phyloP scores from a whole-genome alignment of 1,139 yeast species.

The Lodderomyces oxycetoniae region DNA sequence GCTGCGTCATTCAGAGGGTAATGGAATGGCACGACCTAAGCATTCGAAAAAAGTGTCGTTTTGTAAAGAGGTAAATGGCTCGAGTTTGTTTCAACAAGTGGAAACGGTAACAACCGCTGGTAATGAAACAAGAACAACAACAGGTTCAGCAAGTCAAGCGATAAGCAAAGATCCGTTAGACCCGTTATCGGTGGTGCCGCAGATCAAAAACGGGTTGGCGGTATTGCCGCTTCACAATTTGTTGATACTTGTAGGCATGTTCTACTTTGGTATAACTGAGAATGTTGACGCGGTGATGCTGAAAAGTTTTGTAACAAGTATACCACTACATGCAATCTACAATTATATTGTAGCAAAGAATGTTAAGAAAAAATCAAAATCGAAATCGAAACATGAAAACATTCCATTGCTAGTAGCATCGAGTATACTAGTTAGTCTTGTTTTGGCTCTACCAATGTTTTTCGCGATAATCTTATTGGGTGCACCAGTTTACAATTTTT shows the following conservation, averaged over 20 bases:
- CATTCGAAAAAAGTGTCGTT: slow-evolving; percentile 11
- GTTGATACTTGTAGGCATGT: slow-evolving; percentile 35
- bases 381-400: slow-evolving; percentile 22
- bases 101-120: neutral
- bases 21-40: slow-evolving; percentile 3
- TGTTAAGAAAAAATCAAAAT: slow-evolving; percentile 16
- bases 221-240: slow-evolving; percentile 50
- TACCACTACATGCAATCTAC: slow-evolving; percentile 27
- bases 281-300: slow-evolving; percentile 25
- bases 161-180: too few relatives aligned
- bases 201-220: slow-evolving; percentile 22
- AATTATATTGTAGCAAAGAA: slow-evolving; percentile 22
- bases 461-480: slow-evolving; percentile 66
- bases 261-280: slow-evolving; percentile 32
- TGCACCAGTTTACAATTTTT: slow-evolving; percentile 65
- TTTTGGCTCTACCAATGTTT: slow-evolving; percentile 51
- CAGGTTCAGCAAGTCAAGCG: too few relatives aligned
- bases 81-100: too few relatives aligned
- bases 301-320: slow-evolving; percentile 24
- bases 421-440: slow-evolving; percentile 36
- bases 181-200: slow-evolving; percentile 12
- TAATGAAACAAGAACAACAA: slow-evolving; percentile 1
- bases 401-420: slow-evolving; percentile 30
- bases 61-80: slow-evolving; percentile 3
- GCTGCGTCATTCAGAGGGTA: too few relatives aligned